Conservation (phyloP, 345 rosid species). For the Eucalyptus microcorys region DNA sequence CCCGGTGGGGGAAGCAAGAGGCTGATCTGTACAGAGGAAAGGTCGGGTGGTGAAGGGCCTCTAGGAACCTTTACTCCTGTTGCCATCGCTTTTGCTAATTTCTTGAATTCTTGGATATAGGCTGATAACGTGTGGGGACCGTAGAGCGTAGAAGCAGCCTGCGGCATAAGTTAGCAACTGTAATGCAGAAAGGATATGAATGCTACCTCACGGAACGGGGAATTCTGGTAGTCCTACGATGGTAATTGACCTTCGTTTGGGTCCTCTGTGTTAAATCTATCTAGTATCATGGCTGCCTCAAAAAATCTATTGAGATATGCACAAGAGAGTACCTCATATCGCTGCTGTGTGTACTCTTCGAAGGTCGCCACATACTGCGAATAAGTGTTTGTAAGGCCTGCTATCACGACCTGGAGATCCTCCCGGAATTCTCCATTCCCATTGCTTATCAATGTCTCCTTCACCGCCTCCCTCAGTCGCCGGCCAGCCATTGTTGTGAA, state of each 20-base stretch:
- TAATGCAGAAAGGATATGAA: background rate
- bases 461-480: conserved; percentile 44
- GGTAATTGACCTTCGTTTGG: background rate
- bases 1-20: conserved; percentile 8
- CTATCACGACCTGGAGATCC: conserved; percentile 29
- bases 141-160: conserved; percentile 59
- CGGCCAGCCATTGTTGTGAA: conserved; percentile 55
- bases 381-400: conserved; percentile 49
- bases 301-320: background rate
- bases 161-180: background rate
- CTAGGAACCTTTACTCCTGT: conserved; percentile 1
- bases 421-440: conserved; percentile 32
- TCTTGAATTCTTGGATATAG: conserved; percentile 42
- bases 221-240: background rate
- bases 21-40: conserved; percentile 24
- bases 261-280: background rate
- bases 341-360: conserved; percentile 42
- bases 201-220: background rate
- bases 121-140: conserved; percentile 52
- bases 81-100: conserved; percentile 37
- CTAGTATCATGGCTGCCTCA: background rate
- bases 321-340: conserved; percentile 25
- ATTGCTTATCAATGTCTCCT: conserved; percentile 25
- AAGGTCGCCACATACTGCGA: conserved; percentile 42
- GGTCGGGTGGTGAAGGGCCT: conserved; percentile 32